Conservation (phyloP, 179 eudicot genomes). For the Silene vulgaris region DNA sequence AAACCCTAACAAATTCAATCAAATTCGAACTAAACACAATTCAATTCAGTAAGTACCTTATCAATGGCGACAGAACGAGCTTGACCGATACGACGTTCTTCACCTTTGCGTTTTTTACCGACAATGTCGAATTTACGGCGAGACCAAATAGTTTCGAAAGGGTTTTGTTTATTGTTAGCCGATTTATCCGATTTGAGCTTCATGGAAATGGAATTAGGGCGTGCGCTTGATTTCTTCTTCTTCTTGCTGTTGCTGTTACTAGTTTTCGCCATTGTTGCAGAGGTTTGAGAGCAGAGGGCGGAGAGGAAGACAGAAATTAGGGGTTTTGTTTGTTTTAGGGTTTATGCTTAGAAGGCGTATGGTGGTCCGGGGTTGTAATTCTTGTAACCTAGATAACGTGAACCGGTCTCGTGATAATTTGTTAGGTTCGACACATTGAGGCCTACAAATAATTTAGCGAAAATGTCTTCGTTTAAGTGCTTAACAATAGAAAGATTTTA, state of each 20-base stretch:
- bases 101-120: slow-evolving; percentile 85
- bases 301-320: not conserved
- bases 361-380: too few species aligned
- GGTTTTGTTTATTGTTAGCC: slow-evolving; percentile 43
- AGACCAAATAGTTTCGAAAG: slow-evolving; percentile 87
- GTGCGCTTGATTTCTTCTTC: slow-evolving; percentile 41
- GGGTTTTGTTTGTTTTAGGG: slow-evolving; percentile 16
- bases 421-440: too few species aligned
- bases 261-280: slow-evolving; percentile 58
- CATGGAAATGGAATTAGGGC: slow-evolving; percentile 46
- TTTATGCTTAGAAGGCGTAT: slow-evolving; percentile 11
- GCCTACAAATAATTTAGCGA: too few species aligned
- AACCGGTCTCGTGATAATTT: too few species aligned
- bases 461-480: too few species aligned
- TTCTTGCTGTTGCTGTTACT: slow-evolving; percentile 36
- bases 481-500: too few species aligned
- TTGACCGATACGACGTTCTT: slow-evolving; percentile 65
- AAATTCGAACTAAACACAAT: not conserved
- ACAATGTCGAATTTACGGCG: slow-evolving; percentile 75
- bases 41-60: slow-evolving; percentile 32
- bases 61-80: slow-evolving; percentile 73
- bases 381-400: too few species aligned
- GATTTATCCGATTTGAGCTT: slow-evolving; percentile 41
- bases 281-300: not conserved
- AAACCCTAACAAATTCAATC: not conserved